Base-by-base conservation (phyloP, 331 rosid species). In the Pyracantha coccinea region DNA sequence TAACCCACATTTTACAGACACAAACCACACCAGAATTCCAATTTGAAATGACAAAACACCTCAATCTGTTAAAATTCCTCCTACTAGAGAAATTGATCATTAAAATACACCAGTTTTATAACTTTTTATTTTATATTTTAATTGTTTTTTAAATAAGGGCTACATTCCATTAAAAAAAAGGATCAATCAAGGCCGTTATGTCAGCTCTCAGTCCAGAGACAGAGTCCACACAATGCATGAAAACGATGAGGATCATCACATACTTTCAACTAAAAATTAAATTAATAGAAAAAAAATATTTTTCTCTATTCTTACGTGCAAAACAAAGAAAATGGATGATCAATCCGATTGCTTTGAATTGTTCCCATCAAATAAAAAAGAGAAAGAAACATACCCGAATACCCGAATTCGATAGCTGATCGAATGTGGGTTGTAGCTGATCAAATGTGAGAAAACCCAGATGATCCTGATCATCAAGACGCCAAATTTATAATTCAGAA, bases 361-460 rank as follows among this genome's bases (percentile, higher is more conserved):
- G 44, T 44, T 68, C 25, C 47, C 38, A 72, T 72, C 25, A 72
- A 58, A 29, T 9, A 62, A 28, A 27, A 28, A 28, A 33, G n/a
- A 35, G 32, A 20, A 27, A 15, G 68, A 47, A 57, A 19, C 33
- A 41, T 67, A 77, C 45, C 64, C n/a, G 55, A 66, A 82, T 47
- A 53, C 35, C 44, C 69, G 15, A 41, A 41, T 41, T 11, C 47
- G 5, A 41, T 50, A 35, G 59, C 57, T 64, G 58, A 73, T 54
- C 44, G 69, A 65, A 75, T 68, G 77, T 33, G 29, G 16, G 16
- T 38, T 38, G 62, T 50, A 33, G 59, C 57, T 63, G 58, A 73
- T 54, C 32, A 75, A 65, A 75, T 68, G 77, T 33, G 31, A 20
- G 16, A 75, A 68, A 77, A 59, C 69, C 84, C 78, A 66, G 71